phyloP scores from a whole-genome alignment of 257 asterid species.

The Nicotiana tabacum region DNA sequence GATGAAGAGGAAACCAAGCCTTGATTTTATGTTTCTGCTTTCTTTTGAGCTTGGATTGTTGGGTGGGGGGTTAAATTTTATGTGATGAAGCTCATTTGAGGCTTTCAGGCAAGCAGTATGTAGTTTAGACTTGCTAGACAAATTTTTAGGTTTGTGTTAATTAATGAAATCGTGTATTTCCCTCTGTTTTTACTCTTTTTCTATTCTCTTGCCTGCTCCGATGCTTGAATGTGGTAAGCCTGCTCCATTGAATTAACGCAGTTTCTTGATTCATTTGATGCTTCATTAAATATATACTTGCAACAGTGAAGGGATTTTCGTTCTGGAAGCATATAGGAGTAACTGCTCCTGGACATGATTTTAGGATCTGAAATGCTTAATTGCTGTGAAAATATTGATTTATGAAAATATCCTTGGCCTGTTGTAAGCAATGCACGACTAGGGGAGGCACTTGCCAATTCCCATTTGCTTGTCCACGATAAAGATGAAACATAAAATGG shows the following conservation, averaged over 20 bases:
- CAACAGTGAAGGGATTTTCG: background rate
- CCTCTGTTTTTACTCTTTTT: background rate
- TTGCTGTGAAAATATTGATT: background rate
- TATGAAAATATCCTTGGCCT: background rate
- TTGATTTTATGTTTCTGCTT: slow-evolving; percentile 19
- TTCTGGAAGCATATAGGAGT: background rate
- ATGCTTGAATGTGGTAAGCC: background rate
- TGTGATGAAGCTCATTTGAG: background rate
- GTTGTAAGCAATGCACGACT: too few relatives aligned
- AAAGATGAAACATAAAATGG: background rate
- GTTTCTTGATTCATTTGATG: background rate
- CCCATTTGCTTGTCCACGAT: background rate
- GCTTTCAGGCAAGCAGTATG: background rate
- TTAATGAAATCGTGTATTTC: background rate
- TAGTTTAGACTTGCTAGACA: slow-evolving; percentile 2
- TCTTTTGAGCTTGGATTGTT: background rate
- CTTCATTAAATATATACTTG: background rate
- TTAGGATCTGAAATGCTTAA: background rate
- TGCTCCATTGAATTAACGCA: background rate
- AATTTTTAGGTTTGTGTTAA: background rate
- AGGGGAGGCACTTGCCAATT: background rate
- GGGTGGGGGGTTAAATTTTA: background rate
- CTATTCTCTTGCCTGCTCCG: background rate
- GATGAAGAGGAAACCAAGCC: slow-evolving; percentile 69
- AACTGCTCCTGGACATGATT: background rate